Evolutionary conservation across 2,329 filamentous ascomycete genomes (phyloP).

Genomic region (Pleochaeta shiraiana): DNA sequence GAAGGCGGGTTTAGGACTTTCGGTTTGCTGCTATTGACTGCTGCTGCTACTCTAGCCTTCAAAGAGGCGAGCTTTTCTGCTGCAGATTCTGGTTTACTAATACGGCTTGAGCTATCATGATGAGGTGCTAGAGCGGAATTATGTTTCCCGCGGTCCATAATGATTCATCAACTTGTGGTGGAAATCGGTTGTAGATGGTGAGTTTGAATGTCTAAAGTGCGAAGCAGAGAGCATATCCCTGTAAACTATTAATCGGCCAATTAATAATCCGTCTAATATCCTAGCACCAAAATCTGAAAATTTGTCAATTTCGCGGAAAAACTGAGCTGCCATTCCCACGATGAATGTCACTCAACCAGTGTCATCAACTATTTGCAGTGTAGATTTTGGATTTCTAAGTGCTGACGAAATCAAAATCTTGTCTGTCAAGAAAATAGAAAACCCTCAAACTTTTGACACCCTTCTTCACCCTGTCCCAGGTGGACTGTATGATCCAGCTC

Average conservation of each 20-base stretch:
- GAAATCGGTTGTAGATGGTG: neutral
- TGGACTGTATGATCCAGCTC: conserved; percentile 76
- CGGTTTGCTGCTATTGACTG: conserved; percentile 33
- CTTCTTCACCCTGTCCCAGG: conserved; percentile 75
- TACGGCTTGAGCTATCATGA: conserved; percentile 29
- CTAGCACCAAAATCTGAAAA: conserved; percentile 13
- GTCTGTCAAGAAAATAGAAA: conserved; percentile 86
- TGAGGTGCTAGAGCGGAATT: conserved; percentile 32
- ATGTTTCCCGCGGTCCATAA: conserved; percentile 30
- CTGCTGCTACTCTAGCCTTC: conserved; percentile 59
- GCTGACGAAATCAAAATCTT: conserved; percentile 65
- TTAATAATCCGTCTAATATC: conserved; percentile 5
- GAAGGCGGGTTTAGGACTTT: conserved; percentile 23
- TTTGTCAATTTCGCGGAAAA: too few species aligned
- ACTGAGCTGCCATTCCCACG: too few species aligned
- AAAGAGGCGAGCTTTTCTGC: conserved; percentile 52
- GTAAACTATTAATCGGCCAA: neutral
- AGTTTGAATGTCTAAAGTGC: too few species aligned
- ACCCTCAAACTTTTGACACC: conserved; percentile 83
- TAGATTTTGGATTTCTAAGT: conserved; percentile 76
- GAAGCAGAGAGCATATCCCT: too few species aligned
- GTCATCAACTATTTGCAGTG: conserved; percentile 59
- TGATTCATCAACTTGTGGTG: conserved; percentile 1
- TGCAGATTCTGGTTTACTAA: conserved; percentile 33
- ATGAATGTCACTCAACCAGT: conserved; percentile 67